Evolutionary conservation across 306 rosid species (phyloP), one percentile per base, ranked within the genome.

Genomic region (Oxytropis ochrocephala): DNA sequence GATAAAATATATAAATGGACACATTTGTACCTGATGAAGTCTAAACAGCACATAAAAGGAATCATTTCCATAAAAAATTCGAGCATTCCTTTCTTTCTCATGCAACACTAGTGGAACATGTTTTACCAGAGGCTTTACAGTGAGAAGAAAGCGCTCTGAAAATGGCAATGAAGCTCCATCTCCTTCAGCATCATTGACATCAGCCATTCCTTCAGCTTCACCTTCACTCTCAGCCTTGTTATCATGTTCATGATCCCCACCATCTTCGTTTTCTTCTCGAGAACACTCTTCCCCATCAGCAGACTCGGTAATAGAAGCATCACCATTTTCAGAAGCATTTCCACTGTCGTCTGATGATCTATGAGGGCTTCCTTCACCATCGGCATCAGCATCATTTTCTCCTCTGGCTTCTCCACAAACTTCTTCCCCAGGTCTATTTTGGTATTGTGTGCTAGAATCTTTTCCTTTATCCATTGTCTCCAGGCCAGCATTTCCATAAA

Each of bases 161-260:
- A 72, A 80, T 6, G 93, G 87, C 78, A 95, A 69, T 17, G 87
- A 82, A 58, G 82, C 58, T 72, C 91, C 91, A 69, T 91, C 99
- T 65, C 97, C 97, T 61, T 91, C 99, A 75, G 79, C 95, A 75
- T 91, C 97, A 79, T 89, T 88, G 69, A 92, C 99, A 76, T 91
- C 97, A 1, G 92, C 91, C 85, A 81, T 89, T 74, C 92, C 99
- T 82, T 95, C 99, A 17, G 86, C 99, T 85, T 95, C 99, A 33
- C 97, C 99, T 87, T 95, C 99, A 73, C 99, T 95, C 85, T 95
- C 99, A 4, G 88, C 96, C 86, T 91, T 91, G 56, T 89, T 70
- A 79, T 82, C 89, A 63, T 82, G 86, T 67, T 87, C 97, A 32
- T 74, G 79, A 65, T 86, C 86, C 73, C 90, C 95, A 53, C 87